Percentiles rank a stretch among this genome's conserved stretches.
Conservation (phyloP, 495 filamentous ascomycete species). For the Lichenothelia convexa region DNA sequence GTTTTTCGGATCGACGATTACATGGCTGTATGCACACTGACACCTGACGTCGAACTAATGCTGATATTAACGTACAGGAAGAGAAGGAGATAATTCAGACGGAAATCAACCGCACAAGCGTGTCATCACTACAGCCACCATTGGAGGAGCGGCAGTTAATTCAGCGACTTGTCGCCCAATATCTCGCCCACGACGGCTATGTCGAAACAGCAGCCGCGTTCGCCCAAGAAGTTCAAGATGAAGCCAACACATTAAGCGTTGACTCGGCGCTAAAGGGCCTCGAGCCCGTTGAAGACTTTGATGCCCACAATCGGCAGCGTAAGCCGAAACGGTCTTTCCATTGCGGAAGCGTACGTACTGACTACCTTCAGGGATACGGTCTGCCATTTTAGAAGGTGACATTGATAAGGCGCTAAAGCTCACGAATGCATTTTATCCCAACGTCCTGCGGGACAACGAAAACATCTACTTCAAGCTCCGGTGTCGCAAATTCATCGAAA, state of each 20-base stretch:
- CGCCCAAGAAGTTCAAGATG: slow-evolving; percentile 59
- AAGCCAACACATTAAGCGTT: slow-evolving; percentile 44
- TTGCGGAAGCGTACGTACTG: background rate
- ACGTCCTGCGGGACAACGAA: slow-evolving; percentile 66
- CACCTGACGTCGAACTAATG: no score
- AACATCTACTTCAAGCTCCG: slow-evolving; percentile 80
- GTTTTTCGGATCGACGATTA: slow-evolving; percentile 82
- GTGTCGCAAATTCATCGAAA: slow-evolving; percentile 88
- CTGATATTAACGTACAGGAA: no score
- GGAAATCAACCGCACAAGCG: slow-evolving; percentile 34
- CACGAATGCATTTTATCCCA: slow-evolving; percentile 60
- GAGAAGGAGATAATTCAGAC: slow-evolving; percentile 40
- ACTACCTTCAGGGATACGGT: slow-evolving; percentile 47
- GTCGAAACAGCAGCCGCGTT: slow-evolving; percentile 88
- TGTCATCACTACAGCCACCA: slow-evolving; percentile 40
- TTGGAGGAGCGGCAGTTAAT: slow-evolving; percentile 60
- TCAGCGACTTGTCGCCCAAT: slow-evolving; percentile 71
- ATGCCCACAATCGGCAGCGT: slow-evolving; percentile 80
- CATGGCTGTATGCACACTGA: slow-evolving; percentile 43
- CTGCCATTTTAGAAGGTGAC: slow-evolving; percentile 80
- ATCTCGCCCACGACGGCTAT: slow-evolving; percentile 87
- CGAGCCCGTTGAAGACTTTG: slow-evolving; percentile 68
- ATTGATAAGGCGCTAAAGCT: slow-evolving; percentile 76
- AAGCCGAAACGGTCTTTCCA: slow-evolving; percentile 14
- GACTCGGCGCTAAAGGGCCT: slow-evolving; percentile 39